Percentiles rank a stretch among this genome's conserved stretches.
These are phyloP conservation scores for Botrytis deweyae DNA, from an alignment of 2,329 filamentous ascomycete species.

Conservation along the genomic window DNA sequence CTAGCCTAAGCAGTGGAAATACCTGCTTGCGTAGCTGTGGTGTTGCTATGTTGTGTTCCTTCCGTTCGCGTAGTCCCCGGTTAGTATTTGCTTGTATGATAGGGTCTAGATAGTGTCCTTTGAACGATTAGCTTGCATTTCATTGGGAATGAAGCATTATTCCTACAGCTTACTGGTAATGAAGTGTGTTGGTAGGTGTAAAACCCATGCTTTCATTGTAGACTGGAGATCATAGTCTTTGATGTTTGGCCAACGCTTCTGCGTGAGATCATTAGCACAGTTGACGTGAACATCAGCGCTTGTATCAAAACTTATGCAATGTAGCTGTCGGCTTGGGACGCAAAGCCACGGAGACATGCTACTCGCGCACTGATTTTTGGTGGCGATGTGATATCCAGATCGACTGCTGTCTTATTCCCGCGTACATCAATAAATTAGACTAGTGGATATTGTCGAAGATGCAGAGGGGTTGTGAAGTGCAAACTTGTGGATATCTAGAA, in stretches of 20 bases:
- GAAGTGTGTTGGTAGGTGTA: not conserved
- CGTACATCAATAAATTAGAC: not conserved
- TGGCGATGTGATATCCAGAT: not conserved
- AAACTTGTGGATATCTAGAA: not conserved
- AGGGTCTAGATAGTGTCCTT: not conserved
- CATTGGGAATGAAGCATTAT: not conserved
- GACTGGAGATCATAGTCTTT: not conserved
- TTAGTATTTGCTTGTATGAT: not conserved
- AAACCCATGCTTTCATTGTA: not conserved
- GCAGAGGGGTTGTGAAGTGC: not conserved
- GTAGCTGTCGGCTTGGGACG: accelerated
- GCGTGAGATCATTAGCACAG: not conserved
- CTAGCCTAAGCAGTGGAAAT: not conserved
- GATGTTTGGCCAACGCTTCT: not conserved
- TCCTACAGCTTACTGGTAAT: not conserved
- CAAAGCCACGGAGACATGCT: not conserved
- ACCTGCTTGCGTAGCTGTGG: not conserved
- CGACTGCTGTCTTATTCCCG: not conserved
- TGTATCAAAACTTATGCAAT: not conserved
- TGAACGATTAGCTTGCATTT: not conserved
- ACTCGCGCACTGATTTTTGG: not conserved
- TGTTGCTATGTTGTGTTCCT: not conserved
- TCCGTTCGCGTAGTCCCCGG: not conserved
- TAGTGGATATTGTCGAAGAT: not conserved
- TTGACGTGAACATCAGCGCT: not conserved